phyloP scores from a whole-genome alignment of 225 moss, liverwort and hornwort species.

The Anthoceros angustus region DNA sequence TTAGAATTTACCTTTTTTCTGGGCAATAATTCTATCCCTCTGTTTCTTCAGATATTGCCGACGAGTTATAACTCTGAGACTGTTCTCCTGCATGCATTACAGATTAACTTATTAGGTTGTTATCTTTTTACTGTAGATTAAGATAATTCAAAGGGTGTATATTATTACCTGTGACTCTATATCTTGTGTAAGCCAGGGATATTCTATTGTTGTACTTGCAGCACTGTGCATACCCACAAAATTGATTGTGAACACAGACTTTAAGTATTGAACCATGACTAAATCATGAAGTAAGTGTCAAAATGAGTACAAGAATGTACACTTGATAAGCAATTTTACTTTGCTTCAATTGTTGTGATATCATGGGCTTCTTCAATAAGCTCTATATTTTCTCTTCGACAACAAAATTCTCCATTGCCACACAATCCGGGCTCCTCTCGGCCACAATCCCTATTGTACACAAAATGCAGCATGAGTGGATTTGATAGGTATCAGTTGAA shows the following conservation, averaged over 20 bases:
- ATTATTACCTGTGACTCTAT: neutral
- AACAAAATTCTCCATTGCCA: neutral
- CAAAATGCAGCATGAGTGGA: no score
- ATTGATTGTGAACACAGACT: neutral
- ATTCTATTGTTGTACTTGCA: neutral
- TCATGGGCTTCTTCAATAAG: neutral
- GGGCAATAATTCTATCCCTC: neutral
- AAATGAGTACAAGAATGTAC: neutral
- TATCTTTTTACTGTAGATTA: neutral
- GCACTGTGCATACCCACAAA: neutral
- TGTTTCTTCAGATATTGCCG: slow-evolving; percentile 5
- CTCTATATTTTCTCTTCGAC: neutral
- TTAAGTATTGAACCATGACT: neutral
- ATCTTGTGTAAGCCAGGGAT: neutral
- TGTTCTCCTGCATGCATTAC: neutral
- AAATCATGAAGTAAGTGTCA: neutral
- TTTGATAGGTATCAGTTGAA: no score
- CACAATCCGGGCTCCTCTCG: neutral
- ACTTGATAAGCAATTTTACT: slow-evolving; percentile 1
- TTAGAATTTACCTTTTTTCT: slow-evolving; percentile 2
- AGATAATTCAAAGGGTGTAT: neutral
- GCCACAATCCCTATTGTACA: no score
- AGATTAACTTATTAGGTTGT: neutral
- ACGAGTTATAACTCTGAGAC: neutral
- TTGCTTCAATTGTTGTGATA: neutral